These are phyloP conservation scores for Cyphellophora europaea DNA, from an alignment of 2,329 filamentous ascomycete species.

Conservation along the genomic window DNA sequence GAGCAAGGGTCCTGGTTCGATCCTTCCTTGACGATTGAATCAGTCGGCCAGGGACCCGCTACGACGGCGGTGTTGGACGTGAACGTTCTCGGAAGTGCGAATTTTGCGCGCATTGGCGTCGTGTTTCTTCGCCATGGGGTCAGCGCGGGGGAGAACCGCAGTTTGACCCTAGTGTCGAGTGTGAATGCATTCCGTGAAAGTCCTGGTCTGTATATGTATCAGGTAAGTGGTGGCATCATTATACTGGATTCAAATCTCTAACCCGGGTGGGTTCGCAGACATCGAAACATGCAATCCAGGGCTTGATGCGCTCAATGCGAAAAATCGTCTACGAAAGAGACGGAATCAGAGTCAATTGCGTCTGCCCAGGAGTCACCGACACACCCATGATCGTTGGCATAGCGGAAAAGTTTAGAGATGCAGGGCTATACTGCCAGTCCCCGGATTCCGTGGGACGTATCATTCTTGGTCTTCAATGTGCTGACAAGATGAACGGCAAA, in stretches of 20 bases:
- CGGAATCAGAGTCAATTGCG: constrained; percentile 28
- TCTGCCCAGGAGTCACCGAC: constrained; percentile 25
- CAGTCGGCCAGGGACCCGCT: constrained; percentile 23
- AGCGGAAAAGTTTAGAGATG: constrained; percentile 26
- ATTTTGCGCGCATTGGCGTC: constrained; percentile 38
- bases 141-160: constrained; percentile 21
- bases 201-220: constrained; percentile 39
- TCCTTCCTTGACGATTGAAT: constrained; percentile 32
- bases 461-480: constrained; percentile 25
- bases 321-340: constrained; percentile 29
- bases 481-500: constrained; percentile 27
- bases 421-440: constrained; percentile 28
- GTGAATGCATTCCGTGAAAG: constrained; percentile 40
- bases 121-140: constrained; percentile 38
- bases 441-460: constrained; percentile 29
- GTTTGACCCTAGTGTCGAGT: constrained; percentile 33
- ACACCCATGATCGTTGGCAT: constrained; percentile 26
- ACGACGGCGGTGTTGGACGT: constrained; percentile 32
- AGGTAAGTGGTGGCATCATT: too few species aligned
- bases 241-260: too few species aligned
- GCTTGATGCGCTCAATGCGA: constrained; percentile 38
- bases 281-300: constrained; percentile 41
- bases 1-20: constrained; percentile 35
- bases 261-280: too few species aligned
- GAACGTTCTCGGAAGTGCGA: constrained; percentile 37